A percentile compares a stretch with the other conserved stretches of the same genome.
phyloP scores from a whole-genome alignment of 768 basidiomycete genomes.

The Lactarius quietus region DNA sequence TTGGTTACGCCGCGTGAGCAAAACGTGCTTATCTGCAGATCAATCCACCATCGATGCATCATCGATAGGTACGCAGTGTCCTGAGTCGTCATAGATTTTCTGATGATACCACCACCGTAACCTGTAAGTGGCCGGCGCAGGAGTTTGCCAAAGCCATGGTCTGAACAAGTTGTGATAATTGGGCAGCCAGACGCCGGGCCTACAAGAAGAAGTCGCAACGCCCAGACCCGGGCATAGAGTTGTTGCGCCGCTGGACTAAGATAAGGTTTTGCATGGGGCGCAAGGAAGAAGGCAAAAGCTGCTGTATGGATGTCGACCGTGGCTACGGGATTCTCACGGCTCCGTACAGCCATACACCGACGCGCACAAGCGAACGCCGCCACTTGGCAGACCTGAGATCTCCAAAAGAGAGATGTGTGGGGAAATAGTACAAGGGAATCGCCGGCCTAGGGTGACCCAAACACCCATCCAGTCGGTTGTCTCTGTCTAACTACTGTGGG shows the following conservation, averaged over 20 bases:
- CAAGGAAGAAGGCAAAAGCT: neutral
- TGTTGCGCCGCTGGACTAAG: neutral
- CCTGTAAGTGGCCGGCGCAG: neutral
- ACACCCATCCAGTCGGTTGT: neutral
- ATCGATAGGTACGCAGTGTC: neutral
- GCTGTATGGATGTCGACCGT: neutral
- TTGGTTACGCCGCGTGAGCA: neutral
- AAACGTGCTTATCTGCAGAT: too few relatives aligned
- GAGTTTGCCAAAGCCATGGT: neutral
- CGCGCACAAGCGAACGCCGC: neutral
- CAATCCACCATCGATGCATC: too few relatives aligned
- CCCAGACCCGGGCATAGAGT: neutral
- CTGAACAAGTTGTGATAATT: too few relatives aligned
- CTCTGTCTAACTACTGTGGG: too few relatives aligned
- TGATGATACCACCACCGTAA: neutral
- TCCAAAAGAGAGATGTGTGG: neutral
- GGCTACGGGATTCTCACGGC: neutral
- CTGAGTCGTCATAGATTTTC: neutral
- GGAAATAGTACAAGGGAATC: neutral
- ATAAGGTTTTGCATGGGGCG: neutral
- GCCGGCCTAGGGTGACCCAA: neutral
- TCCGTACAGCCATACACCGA: neutral
- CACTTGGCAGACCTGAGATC: neutral
- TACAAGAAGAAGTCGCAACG: neutral
- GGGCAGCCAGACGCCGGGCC: neutral